A percentile compares a stretch with the other conserved stretches of the same genome.
These are phyloP conservation scores for Cladobotryum protrusum DNA, from an alignment of 2,329 filamentous ascomycete genomes.

Conservation along the genomic window DNA sequence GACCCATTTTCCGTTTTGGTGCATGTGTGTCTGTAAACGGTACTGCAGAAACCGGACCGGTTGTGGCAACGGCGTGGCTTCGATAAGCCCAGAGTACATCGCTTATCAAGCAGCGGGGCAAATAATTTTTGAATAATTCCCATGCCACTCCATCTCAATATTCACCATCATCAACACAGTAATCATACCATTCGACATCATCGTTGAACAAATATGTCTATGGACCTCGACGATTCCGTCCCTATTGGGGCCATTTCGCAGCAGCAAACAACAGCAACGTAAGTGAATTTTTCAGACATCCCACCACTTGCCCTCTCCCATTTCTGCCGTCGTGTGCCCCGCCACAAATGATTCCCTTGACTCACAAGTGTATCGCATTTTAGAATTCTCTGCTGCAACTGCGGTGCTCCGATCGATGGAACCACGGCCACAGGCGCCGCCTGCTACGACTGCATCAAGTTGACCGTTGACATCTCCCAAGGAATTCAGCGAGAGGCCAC, in stretches of 20 bases:
- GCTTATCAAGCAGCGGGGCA: constrained; percentile 36
- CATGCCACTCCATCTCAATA: constrained; percentile 8
- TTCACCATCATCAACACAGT: constrained; percentile 8
- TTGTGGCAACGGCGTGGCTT: background rate
- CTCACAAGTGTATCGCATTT: background rate
- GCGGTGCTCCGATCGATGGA: constrained; percentile 90
- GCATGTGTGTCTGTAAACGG: constrained; percentile 9
- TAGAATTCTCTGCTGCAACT: constrained; percentile 91
- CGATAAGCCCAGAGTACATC: constrained; percentile 10
- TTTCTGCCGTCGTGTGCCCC: background rate
- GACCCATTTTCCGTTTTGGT: constrained; percentile 4
- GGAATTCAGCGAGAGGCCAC: constrained; percentile 87
- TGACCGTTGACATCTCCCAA: constrained; percentile 86
- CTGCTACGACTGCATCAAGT: constrained; percentile 93
- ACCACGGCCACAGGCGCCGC: constrained; percentile 79
- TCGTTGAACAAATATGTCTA: constrained; percentile 27
- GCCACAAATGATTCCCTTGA: background rate
- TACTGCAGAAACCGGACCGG: background rate
- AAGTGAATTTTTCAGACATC: constrained; percentile 17
- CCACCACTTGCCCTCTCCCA: background rate
- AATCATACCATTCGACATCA: constrained; percentile 3
- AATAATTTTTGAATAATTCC: constrained; percentile 26
- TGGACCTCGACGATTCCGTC: constrained; percentile 40
- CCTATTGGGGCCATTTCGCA: constrained; percentile 28
- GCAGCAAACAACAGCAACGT: constrained; percentile 35